Percentiles rank a stretch among this genome's conserved stretches.
Evolutionary conservation across 352 stramenopile species (phyloP).

Genomic region (Stephanocyclus meneghinianus): DNA sequence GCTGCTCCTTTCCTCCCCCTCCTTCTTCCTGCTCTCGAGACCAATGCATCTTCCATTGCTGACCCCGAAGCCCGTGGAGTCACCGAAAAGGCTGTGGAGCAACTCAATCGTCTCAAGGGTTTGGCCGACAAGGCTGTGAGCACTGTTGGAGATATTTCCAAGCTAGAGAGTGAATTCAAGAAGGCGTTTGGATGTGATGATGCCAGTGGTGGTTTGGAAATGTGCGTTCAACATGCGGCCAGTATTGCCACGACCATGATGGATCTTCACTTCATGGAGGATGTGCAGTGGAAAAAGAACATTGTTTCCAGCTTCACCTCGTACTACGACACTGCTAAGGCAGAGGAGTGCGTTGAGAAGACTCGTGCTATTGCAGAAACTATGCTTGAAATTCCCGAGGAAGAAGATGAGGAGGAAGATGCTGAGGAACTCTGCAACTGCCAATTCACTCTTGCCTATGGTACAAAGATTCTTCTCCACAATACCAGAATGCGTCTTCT

Average conservation of each 20-base stretch:
- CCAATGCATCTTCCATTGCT: conserved; percentile 93
- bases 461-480: conserved; percentile 93
- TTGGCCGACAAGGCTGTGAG: conserved; percentile 79
- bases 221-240: conserved; percentile 85
- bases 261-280: conserved; percentile 92
- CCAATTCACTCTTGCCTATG: conserved; percentile 97
- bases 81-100: conserved; percentile 90
- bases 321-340: conserved; percentile 87
- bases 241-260: conserved; percentile 90
- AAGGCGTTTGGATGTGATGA: conserved; percentile 88
- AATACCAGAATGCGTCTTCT: conserved; percentile 94
- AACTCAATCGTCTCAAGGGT: conserved; percentile 88
- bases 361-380: conserved; percentile 88
- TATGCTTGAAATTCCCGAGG: conserved; percentile 91
- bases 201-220: conserved; percentile 85
- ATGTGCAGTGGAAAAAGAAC: conserved; percentile 91
- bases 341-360: conserved; percentile 73
- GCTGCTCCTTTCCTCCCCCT: conserved; percentile 96
- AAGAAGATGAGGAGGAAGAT: conserved; percentile 95
- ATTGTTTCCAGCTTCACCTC: conserved; percentile 70
- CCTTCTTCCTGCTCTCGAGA: conserved; percentile 94
- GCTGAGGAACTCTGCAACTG: conserved; percentile 98
- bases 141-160: conserved; percentile 87
- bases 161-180: conserved; percentile 91
- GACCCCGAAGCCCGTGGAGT: conserved; percentile 96